Percentiles rank a stretch among this genome's conserved stretches.
Conservation (phyloP, 108 stramenopile species). For the Aurantiochytrium sp. region DNA sequence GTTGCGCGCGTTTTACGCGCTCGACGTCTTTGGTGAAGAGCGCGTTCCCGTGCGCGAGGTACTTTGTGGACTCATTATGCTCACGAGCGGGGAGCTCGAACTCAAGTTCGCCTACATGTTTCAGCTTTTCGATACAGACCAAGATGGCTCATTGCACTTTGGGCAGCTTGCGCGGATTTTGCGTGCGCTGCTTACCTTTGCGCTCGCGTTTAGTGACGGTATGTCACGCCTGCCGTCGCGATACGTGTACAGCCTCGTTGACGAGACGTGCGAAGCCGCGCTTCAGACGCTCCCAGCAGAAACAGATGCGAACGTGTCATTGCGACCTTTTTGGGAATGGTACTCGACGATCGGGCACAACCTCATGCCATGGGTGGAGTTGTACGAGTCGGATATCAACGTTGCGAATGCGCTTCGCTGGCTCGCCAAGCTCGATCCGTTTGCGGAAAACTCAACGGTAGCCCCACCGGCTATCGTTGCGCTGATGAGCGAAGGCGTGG, state of each 20-base stretch:
- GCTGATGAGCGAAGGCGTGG: slow-evolving; percentile 18
- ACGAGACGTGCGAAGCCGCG: background rate
- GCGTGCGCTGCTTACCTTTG: background rate
- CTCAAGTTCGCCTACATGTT: background rate
- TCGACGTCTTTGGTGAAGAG: background rate
- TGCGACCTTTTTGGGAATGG: background rate
- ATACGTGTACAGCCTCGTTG: slow-evolving; percentile 6
- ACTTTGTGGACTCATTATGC: background rate
- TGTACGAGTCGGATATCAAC: background rate
- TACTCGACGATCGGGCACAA: background rate
- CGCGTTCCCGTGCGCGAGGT: background rate
- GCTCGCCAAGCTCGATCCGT: background rate
- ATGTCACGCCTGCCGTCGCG: background rate
- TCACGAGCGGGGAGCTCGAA: background rate
- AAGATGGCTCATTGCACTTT: background rate
- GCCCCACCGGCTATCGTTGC: background rate
- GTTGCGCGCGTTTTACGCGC: background rate
- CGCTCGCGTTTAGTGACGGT: background rate
- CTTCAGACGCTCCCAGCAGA: background rate
- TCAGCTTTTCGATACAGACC: background rate
- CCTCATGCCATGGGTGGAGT: slow-evolving; percentile 3
- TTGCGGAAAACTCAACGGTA: background rate
- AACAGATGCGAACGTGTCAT: background rate
- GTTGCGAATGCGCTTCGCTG: background rate
- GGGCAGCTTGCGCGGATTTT: background rate